A percentile compares a stretch with the other conserved stretches of the same genome.
Conservation (phyloP, 257 asterid genomes). For the Plantago major region DNA sequence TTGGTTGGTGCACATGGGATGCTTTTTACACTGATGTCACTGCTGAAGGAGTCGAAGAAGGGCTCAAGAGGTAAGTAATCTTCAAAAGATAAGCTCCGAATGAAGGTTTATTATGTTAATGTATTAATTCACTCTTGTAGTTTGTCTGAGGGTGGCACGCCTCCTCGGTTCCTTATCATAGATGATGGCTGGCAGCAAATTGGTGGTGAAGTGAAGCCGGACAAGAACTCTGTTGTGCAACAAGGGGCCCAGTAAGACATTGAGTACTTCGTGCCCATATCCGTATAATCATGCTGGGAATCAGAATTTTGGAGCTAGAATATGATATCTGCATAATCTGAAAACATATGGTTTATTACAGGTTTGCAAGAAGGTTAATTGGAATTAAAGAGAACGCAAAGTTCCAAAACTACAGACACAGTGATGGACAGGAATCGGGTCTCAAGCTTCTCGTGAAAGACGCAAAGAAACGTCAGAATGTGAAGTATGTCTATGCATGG, state of each 20-base stretch:
- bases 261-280: neutral
- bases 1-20: slow-evolving; percentile 99
- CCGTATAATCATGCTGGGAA: too few relatives aligned
- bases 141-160: slow-evolving; percentile 84
- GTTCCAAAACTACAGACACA: slow-evolving; percentile 52
- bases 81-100: neutral
- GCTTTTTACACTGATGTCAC: slow-evolving; percentile 98
- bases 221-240: slow-evolving; percentile 63
- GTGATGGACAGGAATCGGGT: slow-evolving; percentile 48
- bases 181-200: slow-evolving; percentile 99
- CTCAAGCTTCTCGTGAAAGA: slow-evolving; percentile 65
- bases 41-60: slow-evolving; percentile 94
- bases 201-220: slow-evolving; percentile 59
- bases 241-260: slow-evolving; percentile 74
- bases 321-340: neutral
- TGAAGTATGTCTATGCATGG: slow-evolving; percentile 88
- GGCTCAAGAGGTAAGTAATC: slow-evolving; percentile 59
- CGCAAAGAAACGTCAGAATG: slow-evolving; percentile 57
- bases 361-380: slow-evolving; percentile 79
- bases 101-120: too few relatives aligned
- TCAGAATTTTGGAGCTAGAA: too few relatives aligned
- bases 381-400: slow-evolving; percentile 86
- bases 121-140: slow-evolving; percentile 28
- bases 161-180: slow-evolving; percentile 87
- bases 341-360: slow-evolving; percentile 16